Evolutionary conservation across 768 basidiomycete species (phyloP).

Genomic region (Pulveroboletus sp.): DNA sequence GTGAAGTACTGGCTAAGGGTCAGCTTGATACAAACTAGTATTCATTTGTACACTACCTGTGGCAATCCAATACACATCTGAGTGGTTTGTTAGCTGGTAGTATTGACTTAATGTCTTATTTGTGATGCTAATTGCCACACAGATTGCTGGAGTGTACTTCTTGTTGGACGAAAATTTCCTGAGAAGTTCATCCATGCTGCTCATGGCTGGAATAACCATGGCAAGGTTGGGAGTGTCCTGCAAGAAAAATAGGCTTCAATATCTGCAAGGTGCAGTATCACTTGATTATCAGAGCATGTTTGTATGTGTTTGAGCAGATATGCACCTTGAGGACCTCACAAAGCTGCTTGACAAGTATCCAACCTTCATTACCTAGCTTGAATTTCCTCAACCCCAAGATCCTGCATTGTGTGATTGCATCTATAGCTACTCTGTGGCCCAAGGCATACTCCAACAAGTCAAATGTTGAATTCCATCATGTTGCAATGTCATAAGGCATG

Average conservation of each 20-base stretch:
- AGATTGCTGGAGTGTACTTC: neutral
- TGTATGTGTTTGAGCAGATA: too few species aligned
- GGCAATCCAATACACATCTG: neutral
- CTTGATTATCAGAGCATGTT: too few species aligned
- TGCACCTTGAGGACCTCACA: conserved; percentile 9
- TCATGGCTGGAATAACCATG: neutral
- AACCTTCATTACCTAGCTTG: conserved; percentile 28
- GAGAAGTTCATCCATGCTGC: neutral
- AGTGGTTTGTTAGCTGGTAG: neutral
- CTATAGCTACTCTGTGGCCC: conserved; percentile 18
- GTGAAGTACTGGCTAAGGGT: neutral
- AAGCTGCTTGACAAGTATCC: conserved; percentile 33
- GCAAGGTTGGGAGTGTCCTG: neutral
- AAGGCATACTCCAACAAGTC: conserved; percentile 21
- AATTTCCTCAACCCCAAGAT: conserved; percentile 15
- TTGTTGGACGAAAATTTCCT: neutral
- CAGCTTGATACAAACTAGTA: neutral
- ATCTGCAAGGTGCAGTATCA: neutral
- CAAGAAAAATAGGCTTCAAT: neutral
- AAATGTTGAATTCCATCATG: too few species aligned
- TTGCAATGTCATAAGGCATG: conserved; percentile 15
- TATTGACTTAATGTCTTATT: neutral
- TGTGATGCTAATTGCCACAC: neutral
- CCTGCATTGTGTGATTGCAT: conserved; percentile 15
- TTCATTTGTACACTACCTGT: too few species aligned